Base-by-base conservation (phyloP, 1,284 basidiomycete genomes). In the Pisolithus thermaeus region DNA sequence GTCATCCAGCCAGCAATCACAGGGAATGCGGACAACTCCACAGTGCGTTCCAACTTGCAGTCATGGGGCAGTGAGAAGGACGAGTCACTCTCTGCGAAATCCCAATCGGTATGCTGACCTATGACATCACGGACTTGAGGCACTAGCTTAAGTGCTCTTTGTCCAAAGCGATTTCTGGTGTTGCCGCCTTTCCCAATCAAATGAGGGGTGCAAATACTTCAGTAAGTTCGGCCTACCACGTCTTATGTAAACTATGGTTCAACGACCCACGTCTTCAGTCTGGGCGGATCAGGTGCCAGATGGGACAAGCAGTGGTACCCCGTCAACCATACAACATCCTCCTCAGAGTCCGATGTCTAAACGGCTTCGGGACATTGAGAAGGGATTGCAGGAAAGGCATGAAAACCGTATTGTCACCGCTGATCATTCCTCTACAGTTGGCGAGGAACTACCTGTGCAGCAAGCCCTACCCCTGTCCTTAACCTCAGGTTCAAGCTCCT, bases 91-190 rank as follows among this genome's bases (percentile, higher is more conserved):
- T 0, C 0, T 23, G 0, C 39, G 1, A 7, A 71, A 74, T 39
- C 66, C 64, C 2, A 53, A 55, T 28, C 65, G 72, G 74, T 72
- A 51, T 3, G 66, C 52, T 18, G 18, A 3, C 3, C 39, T 41
- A 28, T 37, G 4, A 25, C n/a, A 38, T 16, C 35, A 27, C 11
- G 7, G 14, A 18, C 42, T 9, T 40, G n/a, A 32, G 3, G 9
- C 16, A 4, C 28, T 20, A 16, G 3, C 5, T 11, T 14, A 4
- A 47, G 44, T 20, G 40, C 16, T 0, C n/a, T n/a, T n/a, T n/a
- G n/a, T n/a, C 32, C 3, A 23, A 43, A 74, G 74, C 16, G 58
- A 58, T 1, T 76, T 71, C 47, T 74, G 69, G 47, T 60, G 56
- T 27, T 70, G 67, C 51, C 38, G 51, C 12, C 56, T 51, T 18